Evolutionary conservation across 306 rosid species (phyloP).

Genomic region (Glycine latifolia): DNA sequence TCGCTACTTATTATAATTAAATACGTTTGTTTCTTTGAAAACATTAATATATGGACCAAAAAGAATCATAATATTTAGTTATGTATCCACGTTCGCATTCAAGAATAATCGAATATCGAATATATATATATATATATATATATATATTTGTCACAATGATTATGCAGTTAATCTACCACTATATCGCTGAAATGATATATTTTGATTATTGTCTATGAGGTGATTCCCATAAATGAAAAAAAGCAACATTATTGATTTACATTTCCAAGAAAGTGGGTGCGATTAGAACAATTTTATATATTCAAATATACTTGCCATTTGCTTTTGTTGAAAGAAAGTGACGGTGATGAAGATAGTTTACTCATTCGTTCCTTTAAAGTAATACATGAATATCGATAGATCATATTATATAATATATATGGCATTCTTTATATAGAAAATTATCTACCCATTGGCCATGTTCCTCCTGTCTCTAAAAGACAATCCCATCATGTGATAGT

Average conservation of each 20-base stretch:
- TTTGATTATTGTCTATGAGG: not conserved
- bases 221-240: conserved; percentile 14
- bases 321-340: conserved; percentile 24
- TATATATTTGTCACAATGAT: not conserved
- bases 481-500: conserved; percentile 28
- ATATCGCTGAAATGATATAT: not conserved
- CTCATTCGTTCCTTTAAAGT: not conserved
- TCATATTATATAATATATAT: not conserved
- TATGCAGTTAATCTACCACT: not conserved
- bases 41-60: not conserved
- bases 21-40: not conserved
- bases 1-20: not conserved
- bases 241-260: conserved; percentile 23
- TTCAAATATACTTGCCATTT: not conserved
- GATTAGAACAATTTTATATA: conserved; percentile 15
- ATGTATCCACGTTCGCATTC: not conserved
- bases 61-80: not conserved
- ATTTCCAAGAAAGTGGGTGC: conserved; percentile 39
- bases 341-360: not conserved
- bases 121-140: too few species aligned
- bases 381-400: too few species aligned
- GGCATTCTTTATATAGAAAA: conserved; percentile 37
- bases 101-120: not conserved
- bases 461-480: conserved; percentile 32
- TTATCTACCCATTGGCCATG: not conserved